A percentile compares a stretch with the other conserved stretches of the same genome.
Conservation (phyloP, 768 basidiomycete genomes). For the Collybia sp. region DNA sequence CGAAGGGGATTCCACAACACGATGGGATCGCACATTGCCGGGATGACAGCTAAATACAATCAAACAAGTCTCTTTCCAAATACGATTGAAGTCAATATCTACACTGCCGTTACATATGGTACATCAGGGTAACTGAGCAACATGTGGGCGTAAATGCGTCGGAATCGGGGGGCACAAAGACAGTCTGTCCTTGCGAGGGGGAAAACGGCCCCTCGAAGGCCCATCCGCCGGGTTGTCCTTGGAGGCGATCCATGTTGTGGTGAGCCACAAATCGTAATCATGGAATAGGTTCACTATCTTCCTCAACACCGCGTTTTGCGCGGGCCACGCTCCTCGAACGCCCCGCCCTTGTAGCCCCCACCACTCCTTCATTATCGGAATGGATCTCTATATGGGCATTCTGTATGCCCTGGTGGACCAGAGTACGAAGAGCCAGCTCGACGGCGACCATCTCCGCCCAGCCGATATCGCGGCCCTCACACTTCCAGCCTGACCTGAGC, state of each 20-base stretch:
- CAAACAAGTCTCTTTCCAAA: too few species aligned
- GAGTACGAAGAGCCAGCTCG: conserved; percentile 7
- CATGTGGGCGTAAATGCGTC: too few species aligned
- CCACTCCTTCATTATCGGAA: conserved; percentile 31
- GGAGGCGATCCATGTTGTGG: conserved; percentile 12
- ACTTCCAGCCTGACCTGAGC: conserved; percentile 9
- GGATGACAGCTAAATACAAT: too few species aligned
- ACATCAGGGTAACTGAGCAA: too few species aligned
- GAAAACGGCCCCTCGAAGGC: too few species aligned
- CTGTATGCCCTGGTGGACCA: conserved; percentile 1
- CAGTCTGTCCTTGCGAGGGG: too few species aligned
- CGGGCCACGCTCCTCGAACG: conserved; percentile 18
- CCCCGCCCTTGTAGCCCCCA: conserved; percentile 26
- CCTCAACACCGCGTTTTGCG: too few species aligned
- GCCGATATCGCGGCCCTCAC: conserved; percentile 14
- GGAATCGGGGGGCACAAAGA: too few species aligned
- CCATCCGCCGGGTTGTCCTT: conserved; percentile 15
- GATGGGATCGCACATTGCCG: too few species aligned
- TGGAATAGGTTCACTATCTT: conserved; percentile 20
- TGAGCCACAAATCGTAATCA: conserved; percentile 11
- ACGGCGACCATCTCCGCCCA: conserved; percentile 14
- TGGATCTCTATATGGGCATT: conserved; percentile 18
- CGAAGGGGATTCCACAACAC: too few species aligned
- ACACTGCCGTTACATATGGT: too few species aligned
- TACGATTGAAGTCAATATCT: too few species aligned